Evolutionary conservation across 345 rosid genomes (phyloP).

Genomic region (Ceriops decandra): DNA sequence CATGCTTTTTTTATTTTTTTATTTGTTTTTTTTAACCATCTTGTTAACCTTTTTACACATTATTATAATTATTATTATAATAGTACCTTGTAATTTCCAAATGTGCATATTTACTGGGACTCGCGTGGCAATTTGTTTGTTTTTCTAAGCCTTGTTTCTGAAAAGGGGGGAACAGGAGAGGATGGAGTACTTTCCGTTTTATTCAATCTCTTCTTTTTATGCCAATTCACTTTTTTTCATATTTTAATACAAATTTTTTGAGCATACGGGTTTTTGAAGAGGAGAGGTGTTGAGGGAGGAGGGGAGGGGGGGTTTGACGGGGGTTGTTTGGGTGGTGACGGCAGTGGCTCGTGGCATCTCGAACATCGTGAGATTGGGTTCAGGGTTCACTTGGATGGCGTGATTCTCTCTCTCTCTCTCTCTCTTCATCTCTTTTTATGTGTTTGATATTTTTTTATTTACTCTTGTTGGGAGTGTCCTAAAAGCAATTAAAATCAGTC

Average conservation of each 20-base stretch:
- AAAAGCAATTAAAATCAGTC: not conserved
- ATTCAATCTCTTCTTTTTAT: constrained; percentile 29
- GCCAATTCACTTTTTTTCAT: not conserved
- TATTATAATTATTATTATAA: too few relatives aligned
- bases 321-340: constrained; percentile 30
- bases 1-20: too few relatives aligned
- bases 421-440: constrained; percentile 4
- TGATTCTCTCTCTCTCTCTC: constrained; percentile 20
- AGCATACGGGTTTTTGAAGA: not conserved
- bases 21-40: too few relatives aligned
- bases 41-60: too few relatives aligned
- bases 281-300: not conserved
- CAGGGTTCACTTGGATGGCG: constrained; percentile 39
- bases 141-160: constrained; percentile 18
- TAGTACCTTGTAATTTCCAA: too few relatives aligned
- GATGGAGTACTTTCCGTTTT: constrained; percentile 13
- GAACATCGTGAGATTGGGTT: constrained; percentile 32
- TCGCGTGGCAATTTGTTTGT: too few relatives aligned
- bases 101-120: too few relatives aligned
- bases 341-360: constrained; percentile 65
- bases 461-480: not conserved
- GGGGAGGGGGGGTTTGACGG: not conserved
- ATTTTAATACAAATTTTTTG: not conserved
- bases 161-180: constrained; percentile 31
- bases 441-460: not conserved